Percentiles rank a stretch among this genome's conserved stretches.
These are phyloP conservation scores for Mitragyna speciosa DNA, from an alignment of 257 asterid genomes.

Conservation along the genomic window DNA sequence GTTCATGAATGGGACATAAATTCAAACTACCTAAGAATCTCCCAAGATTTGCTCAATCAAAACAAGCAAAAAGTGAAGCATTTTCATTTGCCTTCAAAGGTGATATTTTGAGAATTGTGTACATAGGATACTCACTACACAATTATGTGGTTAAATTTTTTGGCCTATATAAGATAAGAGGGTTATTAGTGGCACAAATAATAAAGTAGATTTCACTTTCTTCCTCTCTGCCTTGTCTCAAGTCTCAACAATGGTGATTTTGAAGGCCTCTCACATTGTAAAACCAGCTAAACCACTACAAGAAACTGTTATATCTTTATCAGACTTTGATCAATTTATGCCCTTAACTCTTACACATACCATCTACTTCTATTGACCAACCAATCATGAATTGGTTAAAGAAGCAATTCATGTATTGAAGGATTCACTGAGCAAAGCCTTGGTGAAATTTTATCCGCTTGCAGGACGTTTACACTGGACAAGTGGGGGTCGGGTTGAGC, in stretches of 20 bases:
- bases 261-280: constrained; percentile 49
- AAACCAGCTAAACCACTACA: constrained; percentile 54
- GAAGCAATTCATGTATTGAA: constrained; percentile 20
- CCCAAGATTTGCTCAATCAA: no score
- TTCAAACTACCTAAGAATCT: no score
- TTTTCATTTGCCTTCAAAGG: no score
- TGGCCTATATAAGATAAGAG: neutral
- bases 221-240: neutral
- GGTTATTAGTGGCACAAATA: neutral
- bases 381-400: constrained; percentile 15
- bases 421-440: constrained; percentile 45
- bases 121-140: no score
- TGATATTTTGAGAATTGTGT: no score
- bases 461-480: constrained; percentile 54
- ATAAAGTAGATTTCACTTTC: neutral
- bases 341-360: constrained; percentile 51
- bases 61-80: no score
- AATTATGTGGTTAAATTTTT: no score
- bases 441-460: constrained; percentile 47
- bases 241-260: constrained; percentile 22
- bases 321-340: constrained; percentile 47
- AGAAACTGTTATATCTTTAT: constrained; percentile 31
- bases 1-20: no score
- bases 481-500: constrained; percentile 54
- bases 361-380: constrained; percentile 44